phyloP scores from a whole-genome alignment of 495 filamentous ascomycete genomes.

The Hypomontagnella submonticulosa region DNA sequence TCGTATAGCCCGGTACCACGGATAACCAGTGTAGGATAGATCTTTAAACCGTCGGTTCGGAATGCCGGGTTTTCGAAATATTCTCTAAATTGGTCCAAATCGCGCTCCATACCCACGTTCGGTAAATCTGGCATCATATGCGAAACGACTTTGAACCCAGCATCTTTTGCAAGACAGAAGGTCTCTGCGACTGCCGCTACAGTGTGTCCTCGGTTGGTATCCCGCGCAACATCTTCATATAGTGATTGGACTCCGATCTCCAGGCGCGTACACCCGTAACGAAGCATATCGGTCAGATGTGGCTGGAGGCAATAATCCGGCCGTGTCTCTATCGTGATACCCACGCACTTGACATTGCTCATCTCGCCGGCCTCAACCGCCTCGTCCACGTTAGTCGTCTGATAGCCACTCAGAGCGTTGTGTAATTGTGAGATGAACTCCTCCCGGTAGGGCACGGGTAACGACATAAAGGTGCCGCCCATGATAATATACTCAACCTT shows the following conservation, averaged over 20 bases:
- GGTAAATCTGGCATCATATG: conserved; percentile 99
- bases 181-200: conserved; percentile 94
- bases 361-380: conserved; percentile 90
- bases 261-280: conserved; percentile 94
- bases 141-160: conserved; percentile 97
- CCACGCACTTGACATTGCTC: conserved; percentile 95
- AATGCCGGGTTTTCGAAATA: conserved; percentile 98
- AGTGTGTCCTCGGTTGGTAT: conserved; percentile 97
- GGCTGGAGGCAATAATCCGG: conserved; percentile 96
- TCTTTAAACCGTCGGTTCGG: conserved; percentile 97
- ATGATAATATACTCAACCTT: conserved; percentile 99
- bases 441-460: conserved; percentile 87
- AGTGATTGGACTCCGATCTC: conserved; percentile 96
- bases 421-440: conserved; percentile 95
- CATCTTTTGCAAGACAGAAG: conserved; percentile 94
- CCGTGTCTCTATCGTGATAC: conserved; percentile 97
- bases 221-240: conserved; percentile 97
- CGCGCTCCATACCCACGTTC: conserved; percentile 98
- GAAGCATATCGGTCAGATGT: conserved; percentile 92
- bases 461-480: conserved; percentile 99
- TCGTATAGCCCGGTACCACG: conserved; percentile 97
- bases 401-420: conserved; percentile 94
- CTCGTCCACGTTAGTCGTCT: conserved; percentile 91
- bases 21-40: conserved; percentile 97
- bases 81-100: conserved; percentile 94